Conservation (phyloP, 768 basidiomycete species). For the Leccinellum luteum region DNA sequence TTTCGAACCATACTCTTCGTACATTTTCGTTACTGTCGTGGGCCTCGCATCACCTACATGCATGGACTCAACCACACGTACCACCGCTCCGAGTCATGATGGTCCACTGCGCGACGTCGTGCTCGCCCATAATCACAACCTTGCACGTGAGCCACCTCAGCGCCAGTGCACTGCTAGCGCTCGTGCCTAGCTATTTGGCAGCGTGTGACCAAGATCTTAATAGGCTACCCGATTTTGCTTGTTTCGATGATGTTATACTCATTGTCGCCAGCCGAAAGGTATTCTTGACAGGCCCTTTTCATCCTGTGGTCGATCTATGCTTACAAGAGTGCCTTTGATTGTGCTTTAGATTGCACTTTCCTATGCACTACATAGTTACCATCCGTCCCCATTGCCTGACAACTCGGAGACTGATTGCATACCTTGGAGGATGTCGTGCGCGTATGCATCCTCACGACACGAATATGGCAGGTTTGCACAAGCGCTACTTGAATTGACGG, state of each 20-base stretch:
- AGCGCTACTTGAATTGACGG: no score
- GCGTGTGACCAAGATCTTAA: background rate
- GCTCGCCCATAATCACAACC: background rate
- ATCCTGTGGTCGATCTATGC: no score
- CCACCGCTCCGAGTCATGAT: no score
- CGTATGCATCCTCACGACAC: background rate
- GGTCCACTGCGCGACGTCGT: no score
- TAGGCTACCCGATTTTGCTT: background rate
- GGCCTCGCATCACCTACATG: background rate
- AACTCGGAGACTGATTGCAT: background rate
- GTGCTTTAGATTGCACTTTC: no score
- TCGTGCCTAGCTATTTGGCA: background rate
- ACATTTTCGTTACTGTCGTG: no score
- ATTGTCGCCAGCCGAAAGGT: background rate
- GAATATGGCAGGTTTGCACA: no score
- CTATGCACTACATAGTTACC: background rate
- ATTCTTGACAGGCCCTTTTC: no score
- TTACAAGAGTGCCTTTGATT: no score
- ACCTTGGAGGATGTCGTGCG: background rate
- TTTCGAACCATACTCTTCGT: background rate
- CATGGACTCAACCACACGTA: background rate
- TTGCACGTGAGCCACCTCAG: background rate
- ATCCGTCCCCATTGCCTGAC: background rate
- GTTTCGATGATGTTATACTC: background rate
- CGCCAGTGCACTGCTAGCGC: background rate